A percentile compares a stretch with the other conserved stretches of the same genome.
phyloP scores from a whole-genome alignment of 208 protist species.

The Zelonia costaricensis region DNA sequence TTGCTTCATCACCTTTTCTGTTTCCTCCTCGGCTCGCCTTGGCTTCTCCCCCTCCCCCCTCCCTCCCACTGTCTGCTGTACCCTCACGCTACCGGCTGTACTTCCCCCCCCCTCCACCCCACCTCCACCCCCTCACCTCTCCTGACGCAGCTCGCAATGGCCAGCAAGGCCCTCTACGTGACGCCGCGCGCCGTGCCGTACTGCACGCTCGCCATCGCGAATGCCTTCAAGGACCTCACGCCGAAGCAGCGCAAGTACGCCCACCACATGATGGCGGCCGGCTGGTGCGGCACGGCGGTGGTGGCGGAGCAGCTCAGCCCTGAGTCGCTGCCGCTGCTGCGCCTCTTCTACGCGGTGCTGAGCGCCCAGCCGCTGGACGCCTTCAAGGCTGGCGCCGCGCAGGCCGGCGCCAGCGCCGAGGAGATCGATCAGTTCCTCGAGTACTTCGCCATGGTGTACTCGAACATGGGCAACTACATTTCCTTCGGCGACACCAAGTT shows the following conservation, averaged over 20 bases:
- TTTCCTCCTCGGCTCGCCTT: too few relatives aligned
- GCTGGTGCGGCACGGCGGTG: slow-evolving; percentile 57
- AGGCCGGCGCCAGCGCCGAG: slow-evolving; percentile 36
- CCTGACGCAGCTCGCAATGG: neutral
- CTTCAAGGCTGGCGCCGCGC: slow-evolving; percentile 16
- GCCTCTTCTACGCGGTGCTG: slow-evolving; percentile 49
- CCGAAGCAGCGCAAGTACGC: slow-evolving; percentile 79
- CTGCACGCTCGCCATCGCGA: slow-evolving; percentile 51
- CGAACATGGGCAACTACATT: slow-evolving; percentile 94
- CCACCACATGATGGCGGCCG: slow-evolving; percentile 68
- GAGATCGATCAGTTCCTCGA: slow-evolving; percentile 63
- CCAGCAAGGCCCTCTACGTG: slow-evolving; percentile 33
- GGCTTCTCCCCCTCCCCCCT: too few relatives aligned
- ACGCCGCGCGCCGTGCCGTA: slow-evolving; percentile 70
- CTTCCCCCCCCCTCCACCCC: neutral
- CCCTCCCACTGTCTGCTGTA: too few relatives aligned
- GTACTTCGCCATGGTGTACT: slow-evolving; percentile 83
- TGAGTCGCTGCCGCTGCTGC: slow-evolving; percentile 63
- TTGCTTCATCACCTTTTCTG: too few relatives aligned
- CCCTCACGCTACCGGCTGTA: too few relatives aligned
- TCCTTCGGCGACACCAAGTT: slow-evolving; percentile 95
- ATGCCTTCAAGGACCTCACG: slow-evolving; percentile 78
- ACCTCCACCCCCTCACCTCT: neutral
- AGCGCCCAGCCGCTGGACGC: slow-evolving; percentile 20
- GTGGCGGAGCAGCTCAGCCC: slow-evolving; percentile 55